A percentile compares a stretch with the other conserved stretches of the same genome.
Conservation (phyloP, 1,284 basidiomycete genomes). For the Trametes versicolor region DNA sequence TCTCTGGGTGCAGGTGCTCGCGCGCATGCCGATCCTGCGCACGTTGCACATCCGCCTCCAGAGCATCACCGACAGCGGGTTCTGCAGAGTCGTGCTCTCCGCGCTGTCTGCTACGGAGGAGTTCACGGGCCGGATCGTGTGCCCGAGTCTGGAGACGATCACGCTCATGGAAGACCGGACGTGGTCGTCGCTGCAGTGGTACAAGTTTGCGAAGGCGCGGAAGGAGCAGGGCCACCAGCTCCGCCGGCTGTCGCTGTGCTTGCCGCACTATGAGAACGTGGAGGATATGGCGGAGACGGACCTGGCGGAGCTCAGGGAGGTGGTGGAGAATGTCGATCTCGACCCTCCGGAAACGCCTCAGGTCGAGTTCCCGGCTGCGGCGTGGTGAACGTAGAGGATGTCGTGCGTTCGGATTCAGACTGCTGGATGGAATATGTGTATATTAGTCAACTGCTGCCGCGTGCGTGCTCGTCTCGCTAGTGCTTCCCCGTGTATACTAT, state of each 20-base stretch:
- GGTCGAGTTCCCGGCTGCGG: constrained; percentile 33
- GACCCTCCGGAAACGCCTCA: constrained; percentile 38
- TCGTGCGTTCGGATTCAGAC: no score
- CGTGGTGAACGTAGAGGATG: constrained; percentile 23
- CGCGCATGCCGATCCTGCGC: constrained; percentile 41
- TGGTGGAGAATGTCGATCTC: constrained; percentile 43
- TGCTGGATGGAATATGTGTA: constrained; percentile 9
- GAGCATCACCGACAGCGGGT: constrained; percentile 42
- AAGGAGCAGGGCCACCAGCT: constrained; percentile 37
- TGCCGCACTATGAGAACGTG: constrained; percentile 45
- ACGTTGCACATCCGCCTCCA: constrained; percentile 42
- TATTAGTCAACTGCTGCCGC: constrained; percentile 7
- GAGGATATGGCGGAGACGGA: constrained; percentile 45
- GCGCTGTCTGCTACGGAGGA: constrained; percentile 38
- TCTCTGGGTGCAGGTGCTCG: constrained; percentile 41
- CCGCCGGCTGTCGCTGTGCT: constrained; percentile 41
- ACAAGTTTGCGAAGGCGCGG: constrained; percentile 40
- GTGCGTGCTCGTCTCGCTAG: neutral
- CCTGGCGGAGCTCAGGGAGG: constrained; percentile 38
- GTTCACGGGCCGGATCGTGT: constrained; percentile 36
- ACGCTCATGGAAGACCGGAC: constrained; percentile 43
- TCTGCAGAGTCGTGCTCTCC: constrained; percentile 41
- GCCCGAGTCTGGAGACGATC: constrained; percentile 41
- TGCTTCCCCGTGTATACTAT: neutral
- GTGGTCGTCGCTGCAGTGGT: constrained; percentile 46